Evolutionary conservation across 2,329 filamentous ascomycete species (phyloP), one percentile per base, ranked within the genome.

Genomic region (Colletotrichum paranaense): DNA sequence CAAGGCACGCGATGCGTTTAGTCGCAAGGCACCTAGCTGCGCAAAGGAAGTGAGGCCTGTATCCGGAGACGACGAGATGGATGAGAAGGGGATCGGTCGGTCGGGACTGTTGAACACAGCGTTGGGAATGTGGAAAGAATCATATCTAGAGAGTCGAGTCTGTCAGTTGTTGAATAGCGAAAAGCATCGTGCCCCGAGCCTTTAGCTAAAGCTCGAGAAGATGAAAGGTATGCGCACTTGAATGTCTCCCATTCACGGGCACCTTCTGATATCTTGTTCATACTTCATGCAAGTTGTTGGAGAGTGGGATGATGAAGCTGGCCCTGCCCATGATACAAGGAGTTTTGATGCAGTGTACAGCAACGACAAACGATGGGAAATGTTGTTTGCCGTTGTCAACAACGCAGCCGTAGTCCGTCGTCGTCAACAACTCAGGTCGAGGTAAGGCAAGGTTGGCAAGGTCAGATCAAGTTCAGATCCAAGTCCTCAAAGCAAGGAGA

Each of bases 11-110:
- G 73, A 70, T 4, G 73, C 60, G 38, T 83, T 80, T 4, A 88
- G 79, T 16, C 84, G 82, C 65, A 84, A 78, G 5, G 84, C 81
- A 1, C 82, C 87, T 5, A 89, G 81, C 76, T 89, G 86, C 24
- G 87, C 87, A 64, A 89, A 84, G 6, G 85, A 84, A 1, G 86
- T 88, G 57, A 90, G 81, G 63, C 79, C 79, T 11, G 80, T 75
- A 66, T 87, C 85, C n/a, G 76, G 73, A 58, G 79, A 81, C 11
- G 79, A 76, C 2, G 75, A 53, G 9, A 82, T 76, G 19, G 76
- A 74, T 6, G 76, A 74, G n/a, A 74, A 75, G 8, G 81, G 75
- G 1, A 78, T 67, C 9, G 72, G 75, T 1, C 42, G 16, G 24
- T 77, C 78, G 63, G 75, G 71, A 28, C 77, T 58, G 59, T 82